phyloP scores from a whole-genome alignment of 164 flowering plant species.

The Macadamia tetraphylla region DNA sequence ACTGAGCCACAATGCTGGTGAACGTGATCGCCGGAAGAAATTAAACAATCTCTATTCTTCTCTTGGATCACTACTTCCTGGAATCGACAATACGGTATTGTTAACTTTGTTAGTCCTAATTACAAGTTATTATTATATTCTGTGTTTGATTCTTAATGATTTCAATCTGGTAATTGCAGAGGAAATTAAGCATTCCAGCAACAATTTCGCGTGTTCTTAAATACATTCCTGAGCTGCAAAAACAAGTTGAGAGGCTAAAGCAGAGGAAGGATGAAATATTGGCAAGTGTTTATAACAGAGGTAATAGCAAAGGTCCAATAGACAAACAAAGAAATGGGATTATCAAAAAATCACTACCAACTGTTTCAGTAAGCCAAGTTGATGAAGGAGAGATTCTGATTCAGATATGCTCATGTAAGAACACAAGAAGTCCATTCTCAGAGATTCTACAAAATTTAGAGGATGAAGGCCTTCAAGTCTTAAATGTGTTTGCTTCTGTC shows the following conservation, averaged over 20 bases:
- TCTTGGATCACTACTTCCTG: constrained; percentile 26
- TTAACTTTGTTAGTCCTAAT: too few relatives aligned
- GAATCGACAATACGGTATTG: constrained; percentile 46
- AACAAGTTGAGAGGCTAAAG: constrained; percentile 40
- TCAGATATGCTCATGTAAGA: constrained; percentile 32
- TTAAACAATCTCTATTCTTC: constrained; percentile 45
- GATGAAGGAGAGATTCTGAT: constrained; percentile 39
- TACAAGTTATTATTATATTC: neutral
- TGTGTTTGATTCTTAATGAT: neutral
- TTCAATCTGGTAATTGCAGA: constrained; percentile 26
- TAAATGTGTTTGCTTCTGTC: neutral
- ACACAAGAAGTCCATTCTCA: constrained; percentile 26
- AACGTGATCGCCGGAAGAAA: constrained; percentile 39
- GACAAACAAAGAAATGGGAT: constrained; percentile 1
- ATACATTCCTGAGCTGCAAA: constrained; percentile 62
- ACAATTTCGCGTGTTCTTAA: constrained; percentile 47
- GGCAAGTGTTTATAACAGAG: constrained; percentile 21
- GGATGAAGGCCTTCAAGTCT: neutral
- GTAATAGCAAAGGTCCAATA: neutral
- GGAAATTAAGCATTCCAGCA: constrained; percentile 52
- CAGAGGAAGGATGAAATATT: constrained; percentile 38
- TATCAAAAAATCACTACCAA: constrained; percentile 1
- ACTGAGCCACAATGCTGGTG: constrained; percentile 42
- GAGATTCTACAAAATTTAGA: constrained; percentile 20
- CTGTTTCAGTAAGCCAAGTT: constrained; percentile 26